Evolutionary conservation across 768 basidiomycete genomes (phyloP).

Genomic region (Auriculariales sp.): DNA sequence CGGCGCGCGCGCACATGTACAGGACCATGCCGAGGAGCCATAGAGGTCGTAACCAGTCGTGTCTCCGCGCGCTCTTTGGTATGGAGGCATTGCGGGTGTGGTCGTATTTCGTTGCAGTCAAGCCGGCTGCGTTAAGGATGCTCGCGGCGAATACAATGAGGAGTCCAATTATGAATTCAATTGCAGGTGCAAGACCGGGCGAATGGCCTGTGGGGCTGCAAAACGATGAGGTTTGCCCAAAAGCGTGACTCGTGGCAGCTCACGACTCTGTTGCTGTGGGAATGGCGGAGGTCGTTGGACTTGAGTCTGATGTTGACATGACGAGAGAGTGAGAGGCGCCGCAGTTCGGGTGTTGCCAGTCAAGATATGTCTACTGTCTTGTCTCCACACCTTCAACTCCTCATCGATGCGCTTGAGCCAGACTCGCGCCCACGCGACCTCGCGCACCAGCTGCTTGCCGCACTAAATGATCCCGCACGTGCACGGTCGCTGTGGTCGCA

Average conservation of each 20-base stretch:
- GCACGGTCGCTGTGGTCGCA: background rate
- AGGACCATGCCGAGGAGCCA: conserved; percentile 87
- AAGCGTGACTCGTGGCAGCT: too few relatives aligned
- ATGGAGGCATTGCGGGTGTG: conserved; percentile 67
- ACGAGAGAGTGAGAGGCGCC: too few relatives aligned
- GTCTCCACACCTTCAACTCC: too few relatives aligned
- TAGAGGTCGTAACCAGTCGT: conserved; percentile 70
- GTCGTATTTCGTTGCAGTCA: conserved; percentile 89
- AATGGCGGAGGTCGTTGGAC: too few relatives aligned
- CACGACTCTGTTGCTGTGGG: too few relatives aligned
- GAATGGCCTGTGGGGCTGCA: too few relatives aligned
- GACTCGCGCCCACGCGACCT: background rate
- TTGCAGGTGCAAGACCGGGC: too few relatives aligned
- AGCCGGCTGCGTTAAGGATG: conserved; percentile 80
- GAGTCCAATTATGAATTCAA: conserved; percentile 73
- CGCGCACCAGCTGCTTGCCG: background rate
- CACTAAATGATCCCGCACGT: background rate
- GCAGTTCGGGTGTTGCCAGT: too few relatives aligned
- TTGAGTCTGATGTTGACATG: too few relatives aligned
- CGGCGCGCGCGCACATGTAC: conserved; percentile 55
- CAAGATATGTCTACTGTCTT: too few relatives aligned
- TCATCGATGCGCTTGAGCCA: background rate
- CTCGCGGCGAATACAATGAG: conserved; percentile 73
- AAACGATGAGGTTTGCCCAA: too few relatives aligned
- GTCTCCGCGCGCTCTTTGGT: conserved; percentile 58